Conservation (phyloP, 306 rosid species). For the Vigna angularis region DNA sequence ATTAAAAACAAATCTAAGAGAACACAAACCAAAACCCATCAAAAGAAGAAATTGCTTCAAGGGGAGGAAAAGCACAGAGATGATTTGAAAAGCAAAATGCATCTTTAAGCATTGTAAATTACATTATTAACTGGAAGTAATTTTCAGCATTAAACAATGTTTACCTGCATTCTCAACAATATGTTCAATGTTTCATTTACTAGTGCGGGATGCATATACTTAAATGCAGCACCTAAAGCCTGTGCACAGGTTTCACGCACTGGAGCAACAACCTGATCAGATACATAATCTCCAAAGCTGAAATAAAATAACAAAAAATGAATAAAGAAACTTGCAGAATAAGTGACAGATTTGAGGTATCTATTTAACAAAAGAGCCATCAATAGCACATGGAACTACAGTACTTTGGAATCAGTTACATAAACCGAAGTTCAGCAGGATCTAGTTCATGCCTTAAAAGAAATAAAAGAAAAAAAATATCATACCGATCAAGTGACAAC, state of each 20-base stretch:
- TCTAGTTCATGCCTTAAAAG: conserved; percentile 16
- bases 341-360: background rate
- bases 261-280: conserved; percentile 99
- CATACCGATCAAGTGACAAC: conserved; percentile 91
- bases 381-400: conserved; percentile 12
- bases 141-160: conserved; percentile 46
- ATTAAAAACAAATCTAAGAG: conserved; percentile 46
- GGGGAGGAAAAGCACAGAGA: conserved; percentile 32
- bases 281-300: conserved; percentile 98
- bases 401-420: background rate
- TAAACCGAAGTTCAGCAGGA: conserved; percentile 19
- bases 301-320: conserved; percentile 48
- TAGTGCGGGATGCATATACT: conserved; percentile 90
- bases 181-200: conserved; percentile 83
- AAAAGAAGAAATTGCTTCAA: background rate
- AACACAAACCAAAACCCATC: background rate
- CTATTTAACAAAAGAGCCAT: conserved; percentile 17
- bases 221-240: conserved; percentile 92
- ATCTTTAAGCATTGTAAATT: conserved; percentile 36
- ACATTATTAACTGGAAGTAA: conserved; percentile 26
- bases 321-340: conserved; percentile 20
- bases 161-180: conserved; percentile 98
- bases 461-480: conserved; percentile 35
- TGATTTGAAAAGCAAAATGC: background rate
- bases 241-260: conserved; percentile 99